A percentile compares a stretch with the other conserved stretches of the same genome.
Evolutionary conservation across 306 rosid species (phyloP).

Genomic region (Gastrolobium villosum): DNA sequence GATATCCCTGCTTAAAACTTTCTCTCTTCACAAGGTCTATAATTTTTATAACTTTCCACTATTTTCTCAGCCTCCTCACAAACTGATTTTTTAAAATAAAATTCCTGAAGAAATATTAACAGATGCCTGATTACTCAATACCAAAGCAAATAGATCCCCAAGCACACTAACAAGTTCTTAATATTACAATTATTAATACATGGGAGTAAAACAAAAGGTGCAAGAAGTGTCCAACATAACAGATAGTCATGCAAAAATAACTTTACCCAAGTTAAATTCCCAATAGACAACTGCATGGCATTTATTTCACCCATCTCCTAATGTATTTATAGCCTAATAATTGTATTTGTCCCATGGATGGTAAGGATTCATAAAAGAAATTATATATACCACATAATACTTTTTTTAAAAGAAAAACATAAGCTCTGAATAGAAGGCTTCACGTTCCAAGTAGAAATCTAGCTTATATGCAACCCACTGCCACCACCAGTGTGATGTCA

Average conservation of each 20-base stretch:
- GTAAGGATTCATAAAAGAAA: not conserved
- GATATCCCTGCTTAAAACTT: slow-evolving; percentile 5
- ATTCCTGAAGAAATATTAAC: not conserved
- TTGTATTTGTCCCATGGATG: not conserved
- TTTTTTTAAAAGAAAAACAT: not conserved
- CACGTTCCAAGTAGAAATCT: not conserved
- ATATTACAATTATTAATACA: not conserved
- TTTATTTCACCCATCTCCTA: too few relatives aligned
- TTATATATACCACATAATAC: not conserved
- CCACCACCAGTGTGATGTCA: not conserved
- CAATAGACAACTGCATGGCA: not conserved
- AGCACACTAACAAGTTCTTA: not conserved
- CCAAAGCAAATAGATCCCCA: not conserved
- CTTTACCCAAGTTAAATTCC: not conserved
- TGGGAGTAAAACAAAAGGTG: not conserved
- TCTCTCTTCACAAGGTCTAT: not conserved
- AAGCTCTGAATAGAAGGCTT: not conserved
- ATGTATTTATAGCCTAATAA: not conserved
- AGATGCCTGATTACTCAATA: too few relatives aligned
- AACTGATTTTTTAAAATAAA: not conserved
- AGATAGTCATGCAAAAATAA: not conserved
- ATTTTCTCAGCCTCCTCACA: not conserved
- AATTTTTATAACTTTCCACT: not conserved
- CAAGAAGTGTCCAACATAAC: not conserved
- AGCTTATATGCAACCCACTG: not conserved